A percentile compares a stretch with the other conserved stretches of the same genome.
Evolutionary conservation across 306 rosid species (phyloP).

Genomic region (Dalbergia cultrata): DNA sequence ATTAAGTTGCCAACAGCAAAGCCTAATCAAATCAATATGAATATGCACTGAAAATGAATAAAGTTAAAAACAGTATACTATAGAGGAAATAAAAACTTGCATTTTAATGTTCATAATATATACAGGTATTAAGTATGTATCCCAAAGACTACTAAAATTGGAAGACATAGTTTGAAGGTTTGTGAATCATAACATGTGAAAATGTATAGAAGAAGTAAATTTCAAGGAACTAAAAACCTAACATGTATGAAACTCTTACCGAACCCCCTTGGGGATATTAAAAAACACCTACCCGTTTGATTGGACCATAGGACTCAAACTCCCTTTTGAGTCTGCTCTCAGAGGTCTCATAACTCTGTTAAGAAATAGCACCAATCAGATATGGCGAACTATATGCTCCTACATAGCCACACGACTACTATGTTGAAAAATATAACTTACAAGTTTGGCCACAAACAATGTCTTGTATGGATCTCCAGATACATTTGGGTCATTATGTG

Average conservation of each 20-base stretch:
- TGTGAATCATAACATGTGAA: neutral
- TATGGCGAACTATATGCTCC: slow-evolving; percentile 18
- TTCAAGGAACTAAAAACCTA: slow-evolving; percentile 22
- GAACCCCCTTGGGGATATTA: slow-evolving; percentile 74
- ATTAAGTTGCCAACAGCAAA: neutral
- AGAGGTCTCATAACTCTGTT: slow-evolving; percentile 92
- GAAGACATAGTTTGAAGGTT: slow-evolving; percentile 7
- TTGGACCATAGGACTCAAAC: slow-evolving; percentile 97
- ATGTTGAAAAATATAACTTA: slow-evolving; percentile 55
- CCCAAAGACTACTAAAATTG: slow-evolving; percentile 8
- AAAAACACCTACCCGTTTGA: slow-evolving; percentile 98
- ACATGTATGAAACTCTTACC: slow-evolving; percentile 83
- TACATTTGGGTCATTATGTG: slow-evolving; percentile 77
- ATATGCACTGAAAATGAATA: neutral
- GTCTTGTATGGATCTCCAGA: slow-evolving; percentile 99
- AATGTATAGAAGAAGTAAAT: slow-evolving; percentile 18
- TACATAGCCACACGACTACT: neutral
- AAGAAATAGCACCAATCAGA: slow-evolving; percentile 33
- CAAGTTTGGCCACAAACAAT: slow-evolving; percentile 90
- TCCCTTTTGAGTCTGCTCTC: slow-evolving; percentile 99
- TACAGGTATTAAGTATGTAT: neutral
- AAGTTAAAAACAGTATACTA: neutral
- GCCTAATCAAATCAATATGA: neutral
- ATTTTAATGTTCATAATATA: neutral
- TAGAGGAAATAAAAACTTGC: neutral